Base-by-base conservation (phyloP, 2,329 filamentous ascomycete species). In the Colletotrichum sansevieriae region DNA sequence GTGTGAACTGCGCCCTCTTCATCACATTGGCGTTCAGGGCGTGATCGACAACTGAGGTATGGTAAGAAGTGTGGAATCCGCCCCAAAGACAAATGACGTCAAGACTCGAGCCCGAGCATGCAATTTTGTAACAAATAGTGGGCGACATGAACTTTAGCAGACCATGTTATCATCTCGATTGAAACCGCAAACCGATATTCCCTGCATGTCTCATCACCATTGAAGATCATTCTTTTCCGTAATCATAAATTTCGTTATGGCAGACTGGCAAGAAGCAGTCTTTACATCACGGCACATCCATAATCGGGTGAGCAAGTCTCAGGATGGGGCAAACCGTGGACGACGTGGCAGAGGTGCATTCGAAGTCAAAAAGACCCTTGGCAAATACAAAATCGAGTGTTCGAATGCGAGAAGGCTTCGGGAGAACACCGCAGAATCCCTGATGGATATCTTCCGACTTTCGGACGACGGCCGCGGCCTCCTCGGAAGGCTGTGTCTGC, bases 231-330 rank as follows among this genome's bases (percentile, higher is more conserved):
- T 29, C 2, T 7, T 29, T 29, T 29, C 29, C 7, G 4, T 9
- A 29, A 29, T 29, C 29, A 2, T 29, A 9, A 9, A 29, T 29
- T 29, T 8, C 29, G 7, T 3, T 3, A 69, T 69, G 66, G 43
- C 56, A 11, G 66, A 69, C 12, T 69, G 66, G 66, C 62, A 69
- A 59, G 66, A 69, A 9, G 25, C 66, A n/a, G 66, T 49, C 4
- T 61, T 69, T 12, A 51, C 47, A 9, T 18, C 62, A 3, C 41
- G 66, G 33, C 66, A 69, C 15, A 25, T 69, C 9, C 66, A 69
- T 18, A 69, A 66, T 20, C 49, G 62, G 13, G 49, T 63, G 3
- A 25, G 43, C 33, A 66, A 49, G 15, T 69, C 62, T 2, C 56
- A 33, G 3, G 20, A 22, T 6, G 54, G 33, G 0, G 54, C 43